Conservation (phyloP, 352 stramenopile genomes). For the Pythium graminicola region DNA sequence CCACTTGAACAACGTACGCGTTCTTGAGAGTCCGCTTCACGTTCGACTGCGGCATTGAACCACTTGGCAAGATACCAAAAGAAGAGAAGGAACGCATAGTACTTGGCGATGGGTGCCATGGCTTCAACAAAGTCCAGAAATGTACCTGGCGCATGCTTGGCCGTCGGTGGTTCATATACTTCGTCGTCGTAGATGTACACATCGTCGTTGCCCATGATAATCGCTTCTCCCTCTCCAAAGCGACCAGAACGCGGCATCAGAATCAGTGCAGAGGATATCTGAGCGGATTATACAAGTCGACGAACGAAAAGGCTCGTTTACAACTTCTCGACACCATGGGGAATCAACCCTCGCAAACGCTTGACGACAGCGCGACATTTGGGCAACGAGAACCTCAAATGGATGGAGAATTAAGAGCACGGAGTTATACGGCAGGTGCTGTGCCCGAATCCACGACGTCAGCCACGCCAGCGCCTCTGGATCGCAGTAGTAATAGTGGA, state of each 20-base stretch:
- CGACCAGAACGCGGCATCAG: no score
- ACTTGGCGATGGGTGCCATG: constrained; percentile 66
- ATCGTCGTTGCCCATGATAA: constrained; percentile 11
- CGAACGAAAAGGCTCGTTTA: no score
- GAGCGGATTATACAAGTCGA: no score
- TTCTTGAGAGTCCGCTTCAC: constrained; percentile 34
- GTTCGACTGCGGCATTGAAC: constrained; percentile 54
- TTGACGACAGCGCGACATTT: neutral
- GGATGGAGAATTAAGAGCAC: constrained; percentile 1
- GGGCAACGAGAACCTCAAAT: neutral
- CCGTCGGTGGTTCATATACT: constrained; percentile 15
- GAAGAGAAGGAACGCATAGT: constrained; percentile 57
- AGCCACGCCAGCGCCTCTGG: neutral
- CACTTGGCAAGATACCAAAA: constrained; percentile 52
- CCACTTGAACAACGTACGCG: constrained; percentile 18
- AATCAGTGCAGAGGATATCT: no score
- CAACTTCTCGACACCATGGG: no score
- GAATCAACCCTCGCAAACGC: constrained; percentile 24
- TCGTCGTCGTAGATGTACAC: constrained; percentile 13
- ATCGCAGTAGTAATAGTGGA: neutral
- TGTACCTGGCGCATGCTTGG: constrained; percentile 30
- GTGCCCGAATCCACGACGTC: neutral
- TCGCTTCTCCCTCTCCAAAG: no score
- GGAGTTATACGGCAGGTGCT: constrained; percentile 4
- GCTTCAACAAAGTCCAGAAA: constrained; percentile 48